Evolutionary conservation across 2,329 filamentous ascomycete genomes (phyloP), one percentile per base, ranked within the genome.

Genomic region (Zasmidium citrigriseum): DNA sequence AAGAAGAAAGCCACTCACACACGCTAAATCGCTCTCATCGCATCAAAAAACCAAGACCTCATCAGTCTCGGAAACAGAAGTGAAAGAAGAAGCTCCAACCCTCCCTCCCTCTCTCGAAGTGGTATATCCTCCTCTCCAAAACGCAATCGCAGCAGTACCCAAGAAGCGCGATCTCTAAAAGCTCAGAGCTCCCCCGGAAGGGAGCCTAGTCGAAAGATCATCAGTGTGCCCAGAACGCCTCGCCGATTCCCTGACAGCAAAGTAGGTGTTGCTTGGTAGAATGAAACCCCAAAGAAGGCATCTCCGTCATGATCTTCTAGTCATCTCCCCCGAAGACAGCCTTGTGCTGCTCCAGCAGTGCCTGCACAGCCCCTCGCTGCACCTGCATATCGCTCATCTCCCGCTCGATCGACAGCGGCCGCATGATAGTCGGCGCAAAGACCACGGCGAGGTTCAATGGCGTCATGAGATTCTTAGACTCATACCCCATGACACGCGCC

Each of bases 341-440:
- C 69, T 91, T 85, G 72, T 89, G 92, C 74, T 96, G 89, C 73
- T 98, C 93, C 64, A 98, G 89, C 71, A 99, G 82, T 69, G 95
- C 96, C 77, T 96, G 93, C 65, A 98, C 88, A 4, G 91, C 91
- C 64, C 89, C 83, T 68, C 96, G 96, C 83, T 98, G 97, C 67
- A 88, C 85, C 72, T 95, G 90, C 82, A 96, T 96, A 73, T 99
- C 95, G 25, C 88, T 93, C 87, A 99, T 96, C 75, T 99, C 95
- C 61, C 92, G 87, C 74, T 96, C 91, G 61, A 98, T 84, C 69
- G 89, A 93, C 71, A 87, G 83, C 57, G 96, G 92, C 67, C 93
- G 86, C 91, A 99, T 96, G 67, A 99, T 96, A 1, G 95, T 99
- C 7, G 95, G 95, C 9, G 95, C 95, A 73, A 99, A 99, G 38